Percentiles rank a stretch among this genome's conserved stretches.
phyloP scores from a whole-genome alignment of 75 land plant species.

The Sequoiadendron giganteum region DNA sequence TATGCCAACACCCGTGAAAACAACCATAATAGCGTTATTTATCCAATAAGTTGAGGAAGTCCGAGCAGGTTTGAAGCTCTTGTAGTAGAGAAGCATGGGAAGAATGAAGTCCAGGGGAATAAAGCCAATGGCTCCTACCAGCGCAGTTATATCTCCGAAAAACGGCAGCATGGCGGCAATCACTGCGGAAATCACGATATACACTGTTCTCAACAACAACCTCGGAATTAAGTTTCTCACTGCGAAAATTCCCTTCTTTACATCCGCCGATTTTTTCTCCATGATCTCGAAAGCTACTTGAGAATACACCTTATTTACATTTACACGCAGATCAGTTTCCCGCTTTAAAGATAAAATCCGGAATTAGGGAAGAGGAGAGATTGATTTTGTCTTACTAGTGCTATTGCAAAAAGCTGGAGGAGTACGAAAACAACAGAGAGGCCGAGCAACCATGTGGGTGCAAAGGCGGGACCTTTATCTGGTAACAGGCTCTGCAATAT shows the following conservation, averaged over 20 bases:
- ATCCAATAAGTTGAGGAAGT: conserved; percentile 50
- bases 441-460: conserved; percentile 68
- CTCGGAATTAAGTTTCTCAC: conserved; percentile 77
- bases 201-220: conserved; percentile 54
- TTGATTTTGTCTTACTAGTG: conserved; percentile 43
- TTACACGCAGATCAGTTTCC: background rate
- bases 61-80: conserved; percentile 54
- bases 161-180: conserved; percentile 92
- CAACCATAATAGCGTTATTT: conserved; percentile 53
- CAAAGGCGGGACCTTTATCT: conserved; percentile 55
- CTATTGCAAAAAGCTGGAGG: conserved; percentile 80
- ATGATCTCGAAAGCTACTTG: conserved; percentile 90
- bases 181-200: conserved; percentile 57
- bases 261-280: conserved; percentile 77
- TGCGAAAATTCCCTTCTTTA: conserved; percentile 56
- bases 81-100: conserved; percentile 82
- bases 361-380: background rate
- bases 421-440: conserved; percentile 66
- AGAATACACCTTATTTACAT: conserved; percentile 65
- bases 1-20: conserved; percentile 55
- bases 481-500: conserved; percentile 69
- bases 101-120: conserved; percentile 84
- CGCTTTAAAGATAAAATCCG: background rate
- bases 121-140: conserved; percentile 77
- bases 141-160: conserved; percentile 87